These are phyloP conservation scores for Fomitopsis palustris DNA, from an alignment of 1,284 basidiomycete genomes.

Conservation along the genomic window DNA sequence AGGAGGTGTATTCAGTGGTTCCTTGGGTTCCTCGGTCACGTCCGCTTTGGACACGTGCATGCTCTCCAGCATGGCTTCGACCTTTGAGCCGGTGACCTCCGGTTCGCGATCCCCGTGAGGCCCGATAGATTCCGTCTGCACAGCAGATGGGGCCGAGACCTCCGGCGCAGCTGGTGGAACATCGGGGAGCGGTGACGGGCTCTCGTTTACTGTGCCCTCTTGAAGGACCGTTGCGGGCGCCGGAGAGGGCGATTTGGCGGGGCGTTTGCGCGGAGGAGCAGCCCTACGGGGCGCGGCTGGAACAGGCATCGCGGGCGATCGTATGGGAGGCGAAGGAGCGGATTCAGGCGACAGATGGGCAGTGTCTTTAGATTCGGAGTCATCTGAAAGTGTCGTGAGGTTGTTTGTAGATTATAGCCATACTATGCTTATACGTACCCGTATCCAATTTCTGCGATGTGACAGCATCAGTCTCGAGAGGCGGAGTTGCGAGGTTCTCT, in stretches of 20 bases:
- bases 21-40: constrained; percentile 9
- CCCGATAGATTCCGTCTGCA: constrained; percentile 7
- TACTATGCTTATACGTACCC: not conserved
- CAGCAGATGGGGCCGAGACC: not conserved
- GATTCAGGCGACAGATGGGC: constrained; percentile 36
- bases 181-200: constrained; percentile 14
- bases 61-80: constrained; percentile 13
- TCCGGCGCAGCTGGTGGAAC: constrained; percentile 6
- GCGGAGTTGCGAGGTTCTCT: not conserved
- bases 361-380: constrained; percentile 18
- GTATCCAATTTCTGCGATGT: not conserved
- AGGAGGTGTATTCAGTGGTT: not conserved
- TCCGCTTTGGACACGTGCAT: not conserved
- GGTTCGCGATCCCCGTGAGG: constrained; percentile 19
- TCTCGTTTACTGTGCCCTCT: constrained; percentile 18
- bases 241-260: constrained; percentile 39
- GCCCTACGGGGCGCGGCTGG: constrained; percentile 66
- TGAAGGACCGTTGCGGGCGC: constrained; percentile 14
- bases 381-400: constrained; percentile 15
- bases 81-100: constrained; percentile 12
- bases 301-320: constrained; percentile 64
- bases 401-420: not conserved
- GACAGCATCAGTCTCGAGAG: not conserved
- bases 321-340: constrained; percentile 23
- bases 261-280: constrained; percentile 65